phyloP scores from a whole-genome alignment of 306 rosid species.

The Quercus gilva region DNA sequence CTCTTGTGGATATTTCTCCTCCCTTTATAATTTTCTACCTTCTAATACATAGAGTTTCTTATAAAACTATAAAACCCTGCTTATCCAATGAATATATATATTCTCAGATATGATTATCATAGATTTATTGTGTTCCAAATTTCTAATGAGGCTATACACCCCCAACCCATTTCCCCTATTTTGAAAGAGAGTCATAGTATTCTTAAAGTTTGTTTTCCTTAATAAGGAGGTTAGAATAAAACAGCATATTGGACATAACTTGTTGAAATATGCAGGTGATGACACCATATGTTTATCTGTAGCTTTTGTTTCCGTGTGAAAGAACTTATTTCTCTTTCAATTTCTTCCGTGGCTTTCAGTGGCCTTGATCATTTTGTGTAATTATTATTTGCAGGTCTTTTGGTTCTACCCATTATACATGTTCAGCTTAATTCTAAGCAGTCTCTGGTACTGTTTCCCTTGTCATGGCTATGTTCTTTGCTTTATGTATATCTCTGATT shows the following conservation, averaged over 20 bases:
- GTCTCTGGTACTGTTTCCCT: constrained; percentile 58
- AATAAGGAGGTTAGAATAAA: not conserved
- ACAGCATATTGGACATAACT: not conserved
- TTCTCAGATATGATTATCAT: not conserved
- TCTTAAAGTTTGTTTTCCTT: not conserved
- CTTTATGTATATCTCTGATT: not conserved
- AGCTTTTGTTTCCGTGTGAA: not conserved
- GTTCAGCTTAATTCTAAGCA: constrained; percentile 80
- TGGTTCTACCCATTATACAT: constrained; percentile 91
- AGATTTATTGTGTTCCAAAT: not conserved
- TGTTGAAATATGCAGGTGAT: not conserved
- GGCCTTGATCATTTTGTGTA: constrained; percentile 12
- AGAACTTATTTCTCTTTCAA: not conserved
- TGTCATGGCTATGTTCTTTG: constrained; percentile 8
- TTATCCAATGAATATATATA: not conserved
- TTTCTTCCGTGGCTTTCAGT: constrained; percentile 5
- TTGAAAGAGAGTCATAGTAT: not conserved
- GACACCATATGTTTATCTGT: not conserved
- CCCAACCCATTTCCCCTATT: not conserved
- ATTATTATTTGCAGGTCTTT: constrained; percentile 49
- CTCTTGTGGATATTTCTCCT: not conserved
- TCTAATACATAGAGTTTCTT: not conserved
- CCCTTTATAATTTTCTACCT: not conserved
- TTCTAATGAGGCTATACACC: not conserved
- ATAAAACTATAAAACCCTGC: not conserved